Evolutionary conservation across 768 basidiomycete species (phyloP), one percentile per base, ranked within the genome.

Genomic region (Amanita muscaria): DNA sequence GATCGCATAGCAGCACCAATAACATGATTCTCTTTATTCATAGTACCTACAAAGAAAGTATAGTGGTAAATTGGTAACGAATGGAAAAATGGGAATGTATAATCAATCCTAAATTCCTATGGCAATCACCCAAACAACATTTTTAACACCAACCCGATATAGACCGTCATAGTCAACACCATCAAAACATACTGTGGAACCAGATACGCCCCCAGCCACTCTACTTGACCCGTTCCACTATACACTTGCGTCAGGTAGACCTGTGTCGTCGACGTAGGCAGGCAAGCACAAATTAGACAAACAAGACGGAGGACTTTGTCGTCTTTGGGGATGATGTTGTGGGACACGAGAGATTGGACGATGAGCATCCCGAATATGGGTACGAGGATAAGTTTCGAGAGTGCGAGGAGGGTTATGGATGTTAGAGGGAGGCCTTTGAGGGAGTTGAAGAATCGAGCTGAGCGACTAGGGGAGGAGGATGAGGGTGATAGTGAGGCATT

Each of bases 201-300:
- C 36, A 84, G 63, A 54, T 82, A 83, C 4, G 74, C 66, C 1
- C 78, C 67, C 3, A 83, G 59, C 51, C 81, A 72, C 38, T 80
- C 77, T 4, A 79, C 77, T 22, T 63, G 68, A 21, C 83, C 82
- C 1, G 77, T 80, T 2, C 75, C 79, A 36, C 78, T 81, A 53
- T 80, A 76, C 7, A 79, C 72, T 52, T 84, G 80, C 1, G 79
- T 82, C 29, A 83, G 59, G 45, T 71, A 73, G 0, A 83, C 76
- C 64, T 80, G 78, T 3, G 70, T 70, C 6, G 78, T 79, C 1
- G 77, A 76, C 0, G 78, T 76, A 0, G 80, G 80, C 10, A 80
- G 62, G 49, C 77, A 79, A 2, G 78, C 74, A 41, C 76, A 61
- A 53, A 81, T 82, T 81, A 84, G 77, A 73, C 78, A 79, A 12